A percentile compares a stretch with the other conserved stretches of the same genome.
These are phyloP conservation scores for Ustilago tritici DNA, from an alignment of 1,284 basidiomycete species.

Conservation along the genomic window DNA sequence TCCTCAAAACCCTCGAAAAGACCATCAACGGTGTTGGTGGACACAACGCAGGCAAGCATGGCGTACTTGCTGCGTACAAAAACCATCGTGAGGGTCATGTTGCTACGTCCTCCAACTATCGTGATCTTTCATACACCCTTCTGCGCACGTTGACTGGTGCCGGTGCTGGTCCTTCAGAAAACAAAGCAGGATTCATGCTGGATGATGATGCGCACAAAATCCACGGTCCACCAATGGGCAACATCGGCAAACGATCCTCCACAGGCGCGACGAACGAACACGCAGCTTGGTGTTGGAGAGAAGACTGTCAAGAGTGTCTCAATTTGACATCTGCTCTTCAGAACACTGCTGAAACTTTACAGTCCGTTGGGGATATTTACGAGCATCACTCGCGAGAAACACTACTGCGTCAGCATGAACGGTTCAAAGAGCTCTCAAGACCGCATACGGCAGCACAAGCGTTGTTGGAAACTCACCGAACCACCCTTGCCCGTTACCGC, in stretches of 20 bases:
- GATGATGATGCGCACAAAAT: conserved; percentile 73
- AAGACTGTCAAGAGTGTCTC: conserved; percentile 81
- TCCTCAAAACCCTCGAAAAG: conserved; percentile 44
- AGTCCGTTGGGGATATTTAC: conserved; percentile 80
- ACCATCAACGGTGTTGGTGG: conserved; percentile 50
- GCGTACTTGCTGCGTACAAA: conserved; percentile 45
- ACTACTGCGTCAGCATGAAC: conserved; percentile 80
- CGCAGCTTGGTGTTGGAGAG: conserved; percentile 87
- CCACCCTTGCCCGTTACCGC: conserved; percentile 71
- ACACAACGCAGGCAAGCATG: conserved; percentile 39
- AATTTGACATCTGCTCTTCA: conserved; percentile 82
- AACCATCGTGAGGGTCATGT: conserved; percentile 35
- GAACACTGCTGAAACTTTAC: conserved; percentile 79
- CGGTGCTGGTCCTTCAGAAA: conserved; percentile 21
- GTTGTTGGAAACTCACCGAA: conserved; percentile 76
- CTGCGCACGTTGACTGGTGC: conserved; percentile 56
- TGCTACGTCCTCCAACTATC: conserved; percentile 35
- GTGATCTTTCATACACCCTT: conserved; percentile 55
- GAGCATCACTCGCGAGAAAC: conserved; percentile 81
- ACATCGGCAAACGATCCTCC: conserved; percentile 73
- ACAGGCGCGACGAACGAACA: conserved; percentile 75
- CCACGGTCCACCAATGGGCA: conserved; percentile 62
- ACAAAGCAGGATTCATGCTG: too few species aligned
- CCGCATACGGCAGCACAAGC: conserved; percentile 79
- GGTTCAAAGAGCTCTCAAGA: conserved; percentile 80